phyloP scores from a whole-genome alignment of 768 basidiomycete species.

The Phlebiopsis flavidoalba region DNA sequence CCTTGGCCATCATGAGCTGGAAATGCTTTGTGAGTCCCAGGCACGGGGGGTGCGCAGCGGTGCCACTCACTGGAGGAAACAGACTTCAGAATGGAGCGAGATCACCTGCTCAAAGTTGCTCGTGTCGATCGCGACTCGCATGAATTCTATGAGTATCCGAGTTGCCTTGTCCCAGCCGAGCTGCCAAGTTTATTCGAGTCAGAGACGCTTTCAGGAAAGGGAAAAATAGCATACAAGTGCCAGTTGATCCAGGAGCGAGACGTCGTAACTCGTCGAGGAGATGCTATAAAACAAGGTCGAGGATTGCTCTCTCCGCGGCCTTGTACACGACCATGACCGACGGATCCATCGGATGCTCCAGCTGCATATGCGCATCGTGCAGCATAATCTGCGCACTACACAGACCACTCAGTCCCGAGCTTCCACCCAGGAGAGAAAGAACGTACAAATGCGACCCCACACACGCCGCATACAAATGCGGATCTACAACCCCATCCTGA shows the following conservation, averaged over 20 bases:
- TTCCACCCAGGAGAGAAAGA: not conserved
- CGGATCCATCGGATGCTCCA: conserved; percentile 51
- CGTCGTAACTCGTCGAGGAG: conserved; percentile 67
- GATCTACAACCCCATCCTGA: conserved; percentile 46
- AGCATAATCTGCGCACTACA: conserved; percentile 60
- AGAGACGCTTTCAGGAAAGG: not conserved
- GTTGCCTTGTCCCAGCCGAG: conserved; percentile 59
- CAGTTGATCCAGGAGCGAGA: conserved; percentile 63
- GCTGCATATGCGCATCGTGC: conserved; percentile 73
- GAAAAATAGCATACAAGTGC: conserved; percentile 41
- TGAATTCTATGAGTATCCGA: conserved; percentile 59
- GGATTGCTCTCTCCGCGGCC: conserved; percentile 57
- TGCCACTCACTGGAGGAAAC: conserved; percentile 55
- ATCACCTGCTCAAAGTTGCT: conserved; percentile 52
- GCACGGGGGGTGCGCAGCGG: not conserved
- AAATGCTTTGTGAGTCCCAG: not conserved
- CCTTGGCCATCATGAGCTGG: conserved; percentile 48
- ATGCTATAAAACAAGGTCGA: conserved; percentile 64
- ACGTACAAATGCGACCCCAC: conserved; percentile 14
- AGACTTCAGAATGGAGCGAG: conserved; percentile 56
- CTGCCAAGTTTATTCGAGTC: not conserved
- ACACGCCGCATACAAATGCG: conserved; percentile 42
- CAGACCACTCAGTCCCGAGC: not conserved
- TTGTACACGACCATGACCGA: conserved; percentile 65
- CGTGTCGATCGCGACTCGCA: conserved; percentile 56